phyloP scores from a whole-genome alignment of 2,329 filamentous ascomycete genomes.

The Aspergillus fijiensis region DNA sequence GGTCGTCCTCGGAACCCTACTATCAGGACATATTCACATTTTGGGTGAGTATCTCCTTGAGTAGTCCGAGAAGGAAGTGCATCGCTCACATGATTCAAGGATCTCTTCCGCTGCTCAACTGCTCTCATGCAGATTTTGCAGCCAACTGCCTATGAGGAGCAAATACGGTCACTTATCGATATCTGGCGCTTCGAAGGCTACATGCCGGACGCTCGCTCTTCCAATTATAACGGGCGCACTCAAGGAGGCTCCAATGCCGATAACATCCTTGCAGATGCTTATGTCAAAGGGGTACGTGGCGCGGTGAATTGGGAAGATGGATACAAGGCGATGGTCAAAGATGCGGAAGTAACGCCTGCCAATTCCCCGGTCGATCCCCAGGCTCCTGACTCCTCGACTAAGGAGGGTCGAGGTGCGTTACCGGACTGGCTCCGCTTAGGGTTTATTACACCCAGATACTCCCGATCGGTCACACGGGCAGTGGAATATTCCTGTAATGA shows the following conservation, averaged over 20 bases:
- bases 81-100: slow-evolving; percentile 34
- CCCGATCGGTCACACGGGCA: slow-evolving; percentile 62
- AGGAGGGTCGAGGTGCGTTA: slow-evolving; percentile 67
- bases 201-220: slow-evolving; percentile 65
- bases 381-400: slow-evolving; percentile 60
- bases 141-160: slow-evolving; percentile 62
- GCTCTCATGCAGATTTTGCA: slow-evolving; percentile 65
- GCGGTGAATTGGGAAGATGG: slow-evolving; percentile 64
- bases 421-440: slow-evolving; percentile 66
- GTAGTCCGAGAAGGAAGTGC: background rate
- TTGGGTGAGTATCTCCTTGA: slow-evolving; percentile 49
- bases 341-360: slow-evolving; percentile 63
- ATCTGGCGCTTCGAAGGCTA: slow-evolving; percentile 66
- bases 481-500: slow-evolving; percentile 71
- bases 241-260: slow-evolving; percentile 71
- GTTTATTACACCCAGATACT: slow-evolving; percentile 64
- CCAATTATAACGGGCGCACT: slow-evolving; percentile 66
- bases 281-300: slow-evolving; percentile 63
- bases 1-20: slow-evolving; percentile 65
- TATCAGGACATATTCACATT: slow-evolving; percentile 71
- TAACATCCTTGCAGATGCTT: slow-evolving; percentile 71
- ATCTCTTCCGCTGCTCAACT: slow-evolving; percentile 63
- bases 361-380: slow-evolving; percentile 57
- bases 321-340: slow-evolving; percentile 63
- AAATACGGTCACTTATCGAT: slow-evolving; percentile 66